Percentiles rank a stretch among this genome's conserved stretches.
Evolutionary conservation across 768 basidiomycete species (phyloP).

Genomic region (Pisolithus sp.): DNA sequence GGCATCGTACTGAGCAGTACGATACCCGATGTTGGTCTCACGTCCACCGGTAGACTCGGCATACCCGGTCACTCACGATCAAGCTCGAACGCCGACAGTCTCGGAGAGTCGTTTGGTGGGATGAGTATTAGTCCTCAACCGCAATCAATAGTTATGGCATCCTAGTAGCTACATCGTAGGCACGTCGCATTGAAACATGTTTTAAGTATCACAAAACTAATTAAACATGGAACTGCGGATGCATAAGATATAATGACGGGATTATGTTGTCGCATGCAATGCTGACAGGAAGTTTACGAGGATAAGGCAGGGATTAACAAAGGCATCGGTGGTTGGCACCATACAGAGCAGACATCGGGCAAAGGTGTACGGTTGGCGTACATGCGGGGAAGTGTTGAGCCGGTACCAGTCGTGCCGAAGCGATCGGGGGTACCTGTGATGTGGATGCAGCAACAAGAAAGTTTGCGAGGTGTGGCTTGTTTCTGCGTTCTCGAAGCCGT

Average conservation of each 20-base stretch:
- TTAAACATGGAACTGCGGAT: not conserved
- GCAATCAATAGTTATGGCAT: constrained; percentile 10
- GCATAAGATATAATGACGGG: not conserved
- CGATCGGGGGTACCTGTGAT: too few relatives aligned
- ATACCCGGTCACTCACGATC: constrained; percentile 19
- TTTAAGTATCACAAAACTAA: too few relatives aligned
- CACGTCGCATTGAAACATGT: not conserved
- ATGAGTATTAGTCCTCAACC: constrained; percentile 79
- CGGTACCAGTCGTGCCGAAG: too few relatives aligned
- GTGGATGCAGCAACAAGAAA: too few relatives aligned
- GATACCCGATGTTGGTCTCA: constrained; percentile 1
- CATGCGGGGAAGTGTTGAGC: too few relatives aligned
- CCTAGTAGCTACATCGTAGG: constrained; percentile 1
- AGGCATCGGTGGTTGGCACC: too few relatives aligned
- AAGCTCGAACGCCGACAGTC: constrained; percentile 37
- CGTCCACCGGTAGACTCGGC: constrained; percentile 10
- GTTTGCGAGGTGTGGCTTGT: not conserved
- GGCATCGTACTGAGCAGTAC: not conserved
- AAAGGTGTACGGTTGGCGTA: too few relatives aligned
- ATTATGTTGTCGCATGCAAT: not conserved
- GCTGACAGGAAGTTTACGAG: too few relatives aligned
- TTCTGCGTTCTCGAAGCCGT: not conserved
- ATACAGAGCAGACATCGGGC: too few relatives aligned
- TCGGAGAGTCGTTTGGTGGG: constrained; percentile 64
- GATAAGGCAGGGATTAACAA: too few relatives aligned